These are phyloP conservation scores for Combretum micranthum DNA, from an alignment of 345 rosid species.

Conservation along the genomic window DNA sequence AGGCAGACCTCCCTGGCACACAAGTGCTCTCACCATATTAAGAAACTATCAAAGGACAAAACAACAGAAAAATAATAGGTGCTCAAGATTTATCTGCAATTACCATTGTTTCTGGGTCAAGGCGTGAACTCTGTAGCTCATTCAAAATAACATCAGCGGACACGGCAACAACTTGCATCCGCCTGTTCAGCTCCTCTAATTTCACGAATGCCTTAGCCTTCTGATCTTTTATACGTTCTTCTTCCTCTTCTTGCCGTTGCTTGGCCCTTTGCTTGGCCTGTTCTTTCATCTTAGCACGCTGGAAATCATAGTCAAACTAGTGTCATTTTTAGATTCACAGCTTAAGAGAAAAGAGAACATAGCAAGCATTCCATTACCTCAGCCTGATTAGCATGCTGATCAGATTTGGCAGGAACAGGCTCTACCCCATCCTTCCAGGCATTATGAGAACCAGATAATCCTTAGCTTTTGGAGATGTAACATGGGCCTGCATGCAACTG, in stretches of 20 bases:
- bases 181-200: conserved; percentile 79
- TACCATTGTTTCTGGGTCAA: conserved; percentile 18
- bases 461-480: conserved; percentile 16
- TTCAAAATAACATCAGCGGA: conserved; percentile 21
- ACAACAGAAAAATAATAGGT: conserved; percentile 19
- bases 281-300: conserved; percentile 77
- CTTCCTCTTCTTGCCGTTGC: conserved; percentile 79
- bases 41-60: background rate
- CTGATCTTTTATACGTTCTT: conserved; percentile 80
- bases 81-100: conserved; percentile 18
- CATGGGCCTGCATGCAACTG: conserved; percentile 28
- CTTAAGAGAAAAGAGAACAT: conserved; percentile 1
- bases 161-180: conserved; percentile 36
- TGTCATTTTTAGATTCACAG: conserved; percentile 5
- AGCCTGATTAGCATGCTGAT: conserved; percentile 46
- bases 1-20: conserved; percentile 28
- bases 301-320: conserved; percentile 21
- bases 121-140: conserved; percentile 31
- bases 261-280: conserved; percentile 61
- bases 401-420: conserved; percentile 24
- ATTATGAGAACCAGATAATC: conserved; percentile 23
- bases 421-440: conserved; percentile 38
- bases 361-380: conserved; percentile 25
- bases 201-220: conserved; percentile 83
- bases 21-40: conserved; percentile 21